Percentiles rank a stretch among this genome's conserved stretches.
Evolutionary conservation across 1,139 yeast genomes (phyloP).

Genomic region (Pichia sp.): DNA sequence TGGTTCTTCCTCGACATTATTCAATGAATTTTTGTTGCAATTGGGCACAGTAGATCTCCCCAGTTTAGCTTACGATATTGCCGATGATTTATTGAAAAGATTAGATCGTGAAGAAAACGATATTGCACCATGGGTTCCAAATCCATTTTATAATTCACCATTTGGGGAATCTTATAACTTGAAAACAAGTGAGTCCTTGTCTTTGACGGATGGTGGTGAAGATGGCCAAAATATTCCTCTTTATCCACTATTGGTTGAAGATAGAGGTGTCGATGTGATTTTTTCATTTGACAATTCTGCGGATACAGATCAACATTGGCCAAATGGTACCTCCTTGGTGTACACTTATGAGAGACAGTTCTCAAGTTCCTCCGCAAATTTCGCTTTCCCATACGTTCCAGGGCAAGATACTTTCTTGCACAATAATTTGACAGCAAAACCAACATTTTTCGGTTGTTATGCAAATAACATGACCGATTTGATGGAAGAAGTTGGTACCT

Average conservation of each 20-base stretch:
- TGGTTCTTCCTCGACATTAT: conserved; percentile 75
- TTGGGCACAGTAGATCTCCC: conserved; percentile 46
- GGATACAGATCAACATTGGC: conserved; percentile 63
- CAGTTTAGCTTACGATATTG: conserved; percentile 39
- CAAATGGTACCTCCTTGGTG: conserved; percentile 66
- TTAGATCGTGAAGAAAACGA: conserved; percentile 36
- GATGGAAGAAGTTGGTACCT: conserved; percentile 25
- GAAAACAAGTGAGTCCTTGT: conserved; percentile 38
- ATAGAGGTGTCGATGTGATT: conserved; percentile 66
- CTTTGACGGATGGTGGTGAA: conserved; percentile 86
- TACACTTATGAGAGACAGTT: conserved; percentile 60
- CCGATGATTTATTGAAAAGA: conserved; percentile 35
- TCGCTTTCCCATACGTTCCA: conserved; percentile 84
- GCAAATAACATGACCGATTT: conserved; percentile 54
- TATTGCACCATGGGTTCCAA: conserved; percentile 35
- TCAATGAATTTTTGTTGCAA: conserved; percentile 59
- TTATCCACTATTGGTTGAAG: conserved; percentile 63
- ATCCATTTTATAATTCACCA: conserved; percentile 42
- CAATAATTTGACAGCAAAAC: conserved; percentile 52
- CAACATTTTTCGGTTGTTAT: conserved; percentile 85
- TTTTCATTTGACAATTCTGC: conserved; percentile 86
- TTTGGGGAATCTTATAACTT: conserved; percentile 37
- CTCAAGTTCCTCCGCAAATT: conserved; percentile 48
- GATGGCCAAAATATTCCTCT: conserved; percentile 75
- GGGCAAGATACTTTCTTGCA: conserved; percentile 54